phyloP scores from a whole-genome alignment of 2,329 filamentous ascomycete species.

The Xylaria sp. region DNA sequence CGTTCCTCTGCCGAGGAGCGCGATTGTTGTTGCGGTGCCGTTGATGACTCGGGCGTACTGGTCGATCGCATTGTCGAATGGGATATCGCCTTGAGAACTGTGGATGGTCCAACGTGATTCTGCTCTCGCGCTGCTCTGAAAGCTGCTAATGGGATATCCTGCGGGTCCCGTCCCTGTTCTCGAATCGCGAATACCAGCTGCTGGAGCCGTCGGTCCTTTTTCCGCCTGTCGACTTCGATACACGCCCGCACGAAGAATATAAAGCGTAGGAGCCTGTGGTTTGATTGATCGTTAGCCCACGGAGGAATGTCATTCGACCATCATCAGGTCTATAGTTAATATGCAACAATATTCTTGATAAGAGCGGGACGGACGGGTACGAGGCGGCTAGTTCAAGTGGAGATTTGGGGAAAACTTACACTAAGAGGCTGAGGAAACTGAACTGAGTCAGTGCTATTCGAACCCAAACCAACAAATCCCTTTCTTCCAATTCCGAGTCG shows the following conservation, averaged over 20 bases:
- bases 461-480: neutral
- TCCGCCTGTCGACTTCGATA: conserved; percentile 42
- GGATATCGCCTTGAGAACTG: conserved; percentile 21
- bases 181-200: conserved; percentile 40
- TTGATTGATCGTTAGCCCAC: conserved; percentile 16
- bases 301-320: neutral
- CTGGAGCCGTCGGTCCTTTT: conserved; percentile 39
- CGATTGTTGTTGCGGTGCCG: conserved; percentile 1
- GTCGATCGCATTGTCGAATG: neutral
- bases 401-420: conserved; percentile 19
- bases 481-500: neutral
- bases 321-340: neutral
- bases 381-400: neutral
- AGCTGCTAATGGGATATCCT: conserved; percentile 20
- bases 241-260: conserved; percentile 47
- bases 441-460: conserved; percentile 27
- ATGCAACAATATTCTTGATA: neutral
- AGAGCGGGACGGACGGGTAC: neutral
- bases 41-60: neutral
- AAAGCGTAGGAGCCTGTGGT: conserved; percentile 40
- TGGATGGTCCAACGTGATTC: conserved; percentile 4
- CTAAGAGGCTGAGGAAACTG: conserved; percentile 24
- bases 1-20: conserved; percentile 27
- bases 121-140: conserved; percentile 24
- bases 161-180: conserved; percentile 35